Evolutionary conservation across 1,139 yeast species (phyloP).

Genomic region (Pneumocystis jirovecii): DNA sequence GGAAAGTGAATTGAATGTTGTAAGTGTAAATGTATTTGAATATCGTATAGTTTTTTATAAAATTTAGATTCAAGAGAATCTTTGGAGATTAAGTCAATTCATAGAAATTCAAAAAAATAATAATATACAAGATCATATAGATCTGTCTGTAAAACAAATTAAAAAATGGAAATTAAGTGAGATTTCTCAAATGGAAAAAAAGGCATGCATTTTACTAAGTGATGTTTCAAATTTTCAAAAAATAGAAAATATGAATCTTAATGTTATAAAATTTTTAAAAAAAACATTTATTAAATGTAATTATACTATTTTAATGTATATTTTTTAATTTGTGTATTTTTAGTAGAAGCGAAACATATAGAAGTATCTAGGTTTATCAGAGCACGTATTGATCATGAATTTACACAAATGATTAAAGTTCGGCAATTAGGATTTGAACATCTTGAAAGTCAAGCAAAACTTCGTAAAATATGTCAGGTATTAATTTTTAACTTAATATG

Average conservation of each 20-base stretch:
- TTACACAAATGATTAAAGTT: constrained; percentile 1
- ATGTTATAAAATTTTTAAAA: background rate
- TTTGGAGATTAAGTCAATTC: background rate
- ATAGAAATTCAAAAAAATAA: background rate
- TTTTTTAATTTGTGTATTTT: background rate
- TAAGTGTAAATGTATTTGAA: background rate
- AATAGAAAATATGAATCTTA: background rate
- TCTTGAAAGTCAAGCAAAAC: constrained; percentile 7
- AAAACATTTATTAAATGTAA: background rate
- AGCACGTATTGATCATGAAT: constrained; percentile 7
- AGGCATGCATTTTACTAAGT: background rate
- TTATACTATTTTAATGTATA: background rate
- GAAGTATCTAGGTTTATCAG: constrained; percentile 7
- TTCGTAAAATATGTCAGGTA: constrained; percentile 4
- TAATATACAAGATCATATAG: background rate
- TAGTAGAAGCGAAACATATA: constrained; percentile 9
- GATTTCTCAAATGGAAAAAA: background rate
- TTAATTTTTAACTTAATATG: background rate
- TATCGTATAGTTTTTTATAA: background rate
- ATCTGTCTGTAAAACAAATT: background rate
- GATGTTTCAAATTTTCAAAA: background rate
- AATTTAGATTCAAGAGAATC: background rate
- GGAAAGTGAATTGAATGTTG: background rate
- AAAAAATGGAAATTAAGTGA: background rate
- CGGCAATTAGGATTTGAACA: constrained; percentile 10